Percentiles rank a stretch among this genome's conserved stretches.
These are phyloP conservation scores for Mortierella polycephala DNA, from an alignment of 371 early-diverging fungal genomes.

Conservation along the genomic window DNA sequence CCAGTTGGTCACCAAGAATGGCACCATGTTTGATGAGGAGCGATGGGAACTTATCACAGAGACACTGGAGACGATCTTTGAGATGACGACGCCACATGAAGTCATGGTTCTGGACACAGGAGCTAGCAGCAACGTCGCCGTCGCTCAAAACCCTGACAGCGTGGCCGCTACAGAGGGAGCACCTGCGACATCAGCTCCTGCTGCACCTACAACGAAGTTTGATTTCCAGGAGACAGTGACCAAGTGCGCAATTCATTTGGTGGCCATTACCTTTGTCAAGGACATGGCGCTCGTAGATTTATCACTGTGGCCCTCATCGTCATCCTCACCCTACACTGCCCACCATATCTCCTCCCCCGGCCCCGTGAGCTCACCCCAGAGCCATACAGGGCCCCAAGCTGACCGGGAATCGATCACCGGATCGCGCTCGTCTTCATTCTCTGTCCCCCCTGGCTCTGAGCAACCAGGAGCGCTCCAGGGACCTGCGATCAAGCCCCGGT, in stretches of 20 bases:
- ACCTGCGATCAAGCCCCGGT: constrained; percentile 41
- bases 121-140: neutral
- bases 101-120: constrained; percentile 64
- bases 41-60: constrained; percentile 76
- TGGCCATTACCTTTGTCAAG: constrained; percentile 57
- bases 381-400: neutral
- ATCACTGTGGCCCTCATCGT: constrained; percentile 52
- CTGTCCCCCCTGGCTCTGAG: constrained; percentile 26
- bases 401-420: constrained; percentile 22
- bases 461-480: constrained; percentile 9
- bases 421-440: constrained; percentile 36
- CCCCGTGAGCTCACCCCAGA: constrained; percentile 9
- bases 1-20: constrained; percentile 79
- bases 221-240: constrained; percentile 58
- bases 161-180: constrained; percentile 4
- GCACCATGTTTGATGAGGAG: constrained; percentile 66
- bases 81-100: constrained; percentile 81
- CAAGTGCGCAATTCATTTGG: constrained; percentile 58
- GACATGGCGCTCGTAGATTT: constrained; percentile 55
- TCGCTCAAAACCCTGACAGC: constrained; percentile 12
- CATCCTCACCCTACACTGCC: constrained; percentile 45
- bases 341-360: constrained; percentile 47
- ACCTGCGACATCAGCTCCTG: constrained; percentile 10
- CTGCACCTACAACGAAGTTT: constrained; percentile 24
- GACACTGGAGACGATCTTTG: constrained; percentile 74